phyloP scores from a whole-genome alignment of 768 basidiomycete genomes.

The Imleria badia region DNA sequence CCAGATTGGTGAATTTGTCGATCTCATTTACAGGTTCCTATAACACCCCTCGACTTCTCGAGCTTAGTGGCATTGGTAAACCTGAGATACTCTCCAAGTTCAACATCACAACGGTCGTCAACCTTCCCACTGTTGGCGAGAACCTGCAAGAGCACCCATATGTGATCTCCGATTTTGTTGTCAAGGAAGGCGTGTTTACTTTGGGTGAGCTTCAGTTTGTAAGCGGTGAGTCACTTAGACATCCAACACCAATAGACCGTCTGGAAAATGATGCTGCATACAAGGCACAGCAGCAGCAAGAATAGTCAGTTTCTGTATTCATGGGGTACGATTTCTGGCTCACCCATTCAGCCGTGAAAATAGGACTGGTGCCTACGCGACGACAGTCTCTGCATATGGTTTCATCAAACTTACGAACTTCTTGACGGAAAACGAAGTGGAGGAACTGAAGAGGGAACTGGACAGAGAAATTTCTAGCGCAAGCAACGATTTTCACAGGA shows the following conservation, averaged over 20 bases:
- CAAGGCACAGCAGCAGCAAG: constrained; percentile 5
- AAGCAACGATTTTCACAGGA: constrained; percentile 8
- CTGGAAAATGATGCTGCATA: constrained; percentile 14
- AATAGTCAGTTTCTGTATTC: constrained; percentile 14
- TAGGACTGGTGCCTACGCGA: constrained; percentile 16
- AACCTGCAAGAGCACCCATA: constrained; percentile 19
- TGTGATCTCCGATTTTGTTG: constrained; percentile 14
- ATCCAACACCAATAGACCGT: neutral
- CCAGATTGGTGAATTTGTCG: neutral
- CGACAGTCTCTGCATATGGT: constrained; percentile 14
- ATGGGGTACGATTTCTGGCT: neutral
- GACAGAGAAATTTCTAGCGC: constrained; percentile 3
- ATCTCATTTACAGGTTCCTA: constrained; percentile 5
- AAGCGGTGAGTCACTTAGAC: rapidly evolving
- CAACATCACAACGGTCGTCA: constrained; percentile 3
- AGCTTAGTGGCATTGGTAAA: constrained; percentile 19
- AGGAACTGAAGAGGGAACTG: constrained; percentile 13
- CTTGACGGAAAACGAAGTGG: constrained; percentile 7
- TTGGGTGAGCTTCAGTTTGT: constrained; percentile 5
- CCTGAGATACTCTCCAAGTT: constrained; percentile 12
- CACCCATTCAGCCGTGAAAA: constrained; percentile 7
- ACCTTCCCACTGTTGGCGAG: constrained; percentile 20
- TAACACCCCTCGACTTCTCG: constrained; percentile 20
- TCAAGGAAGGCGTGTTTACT: constrained; percentile 12
- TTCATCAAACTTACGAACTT: constrained; percentile 21